Percentiles rank a stretch among this genome's conserved stretches.
Conservation (phyloP, 805 yeast genomes). For the Candida maltosa region DNA sequence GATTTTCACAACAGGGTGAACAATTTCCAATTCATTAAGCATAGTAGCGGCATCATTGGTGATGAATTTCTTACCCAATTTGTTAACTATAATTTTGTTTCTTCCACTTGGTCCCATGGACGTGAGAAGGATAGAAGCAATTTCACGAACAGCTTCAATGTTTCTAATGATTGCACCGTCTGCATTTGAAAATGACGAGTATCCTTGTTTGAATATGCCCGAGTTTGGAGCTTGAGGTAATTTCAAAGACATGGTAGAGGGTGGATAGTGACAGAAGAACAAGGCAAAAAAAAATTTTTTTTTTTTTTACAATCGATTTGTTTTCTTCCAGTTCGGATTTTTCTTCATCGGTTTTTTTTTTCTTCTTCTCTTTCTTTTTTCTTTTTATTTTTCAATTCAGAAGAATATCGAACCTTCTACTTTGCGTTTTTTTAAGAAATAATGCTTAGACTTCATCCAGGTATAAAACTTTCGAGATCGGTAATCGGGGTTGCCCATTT, state of each 20-base stretch:
- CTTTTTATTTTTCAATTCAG: too few species aligned
- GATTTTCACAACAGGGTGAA: slow-evolving; percentile 95
- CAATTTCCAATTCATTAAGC: slow-evolving; percentile 86
- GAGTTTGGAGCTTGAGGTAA: slow-evolving; percentile 91
- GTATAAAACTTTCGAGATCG: too few species aligned
- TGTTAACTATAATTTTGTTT: slow-evolving; percentile 91
- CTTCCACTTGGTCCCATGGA: slow-evolving; percentile 98
- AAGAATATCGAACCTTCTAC: too few species aligned
- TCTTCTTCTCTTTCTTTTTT: too few species aligned
- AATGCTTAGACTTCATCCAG: too few species aligned
- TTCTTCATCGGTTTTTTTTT: too few species aligned
- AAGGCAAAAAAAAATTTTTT: slow-evolving; percentile 3
- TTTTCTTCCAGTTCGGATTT: too few species aligned
- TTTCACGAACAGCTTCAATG: slow-evolving; percentile 91
- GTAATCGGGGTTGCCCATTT: too few species aligned
- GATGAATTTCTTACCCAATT: slow-evolving; percentile 78
- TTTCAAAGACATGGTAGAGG: slow-evolving; percentile 79
- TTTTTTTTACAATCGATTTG: too few species aligned
- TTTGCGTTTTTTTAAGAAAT: too few species aligned
- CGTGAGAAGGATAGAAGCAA: slow-evolving; percentile 85
- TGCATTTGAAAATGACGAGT: slow-evolving; percentile 77
- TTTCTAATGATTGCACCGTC: slow-evolving; percentile 95
- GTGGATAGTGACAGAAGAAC: too few species aligned
- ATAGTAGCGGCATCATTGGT: slow-evolving; percentile 99
- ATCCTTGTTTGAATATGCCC: slow-evolving; percentile 94